Conservation (phyloP, 2,329 filamentous ascomycete species). For the Verticillium isaacii region DNA sequence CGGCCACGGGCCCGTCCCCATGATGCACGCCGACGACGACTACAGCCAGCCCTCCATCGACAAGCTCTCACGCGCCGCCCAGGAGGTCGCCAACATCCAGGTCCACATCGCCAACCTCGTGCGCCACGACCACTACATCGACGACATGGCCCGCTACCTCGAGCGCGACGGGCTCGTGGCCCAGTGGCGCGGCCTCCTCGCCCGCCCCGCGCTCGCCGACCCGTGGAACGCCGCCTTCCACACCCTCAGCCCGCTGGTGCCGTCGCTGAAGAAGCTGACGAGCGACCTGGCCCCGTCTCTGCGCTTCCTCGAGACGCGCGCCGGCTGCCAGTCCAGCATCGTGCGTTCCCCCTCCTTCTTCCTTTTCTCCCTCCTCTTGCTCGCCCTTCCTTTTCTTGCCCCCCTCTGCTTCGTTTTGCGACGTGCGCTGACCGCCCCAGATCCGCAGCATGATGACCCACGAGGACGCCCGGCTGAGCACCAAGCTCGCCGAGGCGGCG, state of each 20-base stretch:
- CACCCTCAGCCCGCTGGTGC: slow-evolving; percentile 6
- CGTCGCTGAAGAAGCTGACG: slow-evolving; percentile 6
- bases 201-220: background rate
- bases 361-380: background rate
- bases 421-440: background rate
- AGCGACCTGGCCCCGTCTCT: slow-evolving; percentile 3
- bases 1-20: background rate
- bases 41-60: background rate
- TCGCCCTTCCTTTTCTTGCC: background rate
- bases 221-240: background rate
- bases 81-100: slow-evolving; percentile 5
- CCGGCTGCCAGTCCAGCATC: slow-evolving; percentile 6
- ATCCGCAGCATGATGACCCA: slow-evolving; percentile 8
- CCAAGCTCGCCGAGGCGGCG: slow-evolving; percentile 1
- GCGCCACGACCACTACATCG: slow-evolving; percentile 6
- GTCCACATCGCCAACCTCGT: slow-evolving; percentile 8
- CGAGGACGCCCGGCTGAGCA: slow-evolving; percentile 7
- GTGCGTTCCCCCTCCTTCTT: background rate
- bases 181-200: background rate
- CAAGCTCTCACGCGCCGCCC: slow-evolving; percentile 5
- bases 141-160: slow-evolving; percentile 1
- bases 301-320: slow-evolving; percentile 5
- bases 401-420: background rate
- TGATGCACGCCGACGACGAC: background rate
- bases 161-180: background rate